Evolutionary conservation across 306 rosid genomes (phyloP), one percentile per base, ranked within the genome.

Genomic region (Cicer chorassanicum): DNA sequence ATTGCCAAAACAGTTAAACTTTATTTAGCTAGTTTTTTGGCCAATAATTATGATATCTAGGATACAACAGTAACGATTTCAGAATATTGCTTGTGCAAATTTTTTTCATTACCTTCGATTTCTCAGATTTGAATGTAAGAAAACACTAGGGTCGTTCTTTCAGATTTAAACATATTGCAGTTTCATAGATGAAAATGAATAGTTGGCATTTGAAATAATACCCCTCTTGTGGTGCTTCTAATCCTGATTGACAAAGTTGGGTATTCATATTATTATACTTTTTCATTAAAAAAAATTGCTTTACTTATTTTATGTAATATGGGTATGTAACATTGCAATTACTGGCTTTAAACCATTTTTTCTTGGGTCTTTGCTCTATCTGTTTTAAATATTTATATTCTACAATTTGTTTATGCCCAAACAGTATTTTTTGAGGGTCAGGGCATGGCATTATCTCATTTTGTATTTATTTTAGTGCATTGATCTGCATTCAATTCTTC

Each of bases 111-210:
- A 56, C 48, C 18, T 73, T 71, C 29, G 63, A 46, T 40, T 65
- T 65, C 60, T 41, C 43, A 39, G 73, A 19, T 75, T 55, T 34
- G 50, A 60, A 56, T 76, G 50, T 45, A 55, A 43, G 24, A 38
- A 45, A 67, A 72, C 40, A 40, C 63, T 64, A 63, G 73, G 62
- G 73, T 8, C 45, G 40, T 54, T 68, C 44, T 66, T 66, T 76
- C 67, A 76, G 56, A 76, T 54, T 53, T 66, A 44, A 42, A 76
- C 48, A 40, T 64, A 9, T 46, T 12, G 43, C 36, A 53, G 21
- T 53, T 75, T 53, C 63, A 21, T 24, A 53, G 44, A 66, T 76
- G 57, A 29, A 59, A 43, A 43, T 9, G 29, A 73, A 21, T 43
- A 24, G 57, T 43, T 73, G 16, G 5, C 59, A 29, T 24, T 15